Evolutionary conservation across 2,329 filamentous ascomycete genomes (phyloP).

Genomic region (Claviceps africana): DNA sequence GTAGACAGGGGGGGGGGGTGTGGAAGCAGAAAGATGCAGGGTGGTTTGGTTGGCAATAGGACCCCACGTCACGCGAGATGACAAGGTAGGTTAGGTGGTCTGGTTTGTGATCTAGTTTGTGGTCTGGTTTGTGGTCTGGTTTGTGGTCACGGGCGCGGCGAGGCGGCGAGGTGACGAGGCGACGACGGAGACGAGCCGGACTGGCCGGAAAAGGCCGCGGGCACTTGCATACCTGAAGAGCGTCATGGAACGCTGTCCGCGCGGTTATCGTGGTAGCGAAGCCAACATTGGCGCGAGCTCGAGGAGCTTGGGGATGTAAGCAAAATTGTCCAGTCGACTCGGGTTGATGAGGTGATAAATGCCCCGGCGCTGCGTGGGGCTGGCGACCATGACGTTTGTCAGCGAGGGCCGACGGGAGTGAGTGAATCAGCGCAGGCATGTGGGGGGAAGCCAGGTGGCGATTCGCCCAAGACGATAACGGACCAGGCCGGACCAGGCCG

Average conservation of each 20-base stretch:
- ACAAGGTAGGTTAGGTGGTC: too few species aligned
- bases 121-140: too few species aligned
- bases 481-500: too few species aligned
- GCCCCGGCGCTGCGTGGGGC: neutral
- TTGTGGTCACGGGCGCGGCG: neutral
- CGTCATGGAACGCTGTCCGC: neutral
- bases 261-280: neutral
- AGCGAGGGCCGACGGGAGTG: neutral
- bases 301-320: neutral
- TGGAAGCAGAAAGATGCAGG: slow-evolving; percentile 3
- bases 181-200: neutral
- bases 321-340: neutral
- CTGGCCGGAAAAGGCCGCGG: neutral
- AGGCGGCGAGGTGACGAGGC: neutral
- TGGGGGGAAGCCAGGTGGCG: neutral
- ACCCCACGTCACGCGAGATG: neutral
- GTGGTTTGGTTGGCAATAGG: neutral
- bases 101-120: too few species aligned
- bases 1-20: neutral
- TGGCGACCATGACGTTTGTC: slow-evolving; percentile 6
- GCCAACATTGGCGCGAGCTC: neutral
- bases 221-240: neutral
- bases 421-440: neutral
- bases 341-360: neutral
- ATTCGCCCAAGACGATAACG: too few species aligned